Conservation (phyloP, 306 rosid genomes). For the Trifolium repens region DNA sequence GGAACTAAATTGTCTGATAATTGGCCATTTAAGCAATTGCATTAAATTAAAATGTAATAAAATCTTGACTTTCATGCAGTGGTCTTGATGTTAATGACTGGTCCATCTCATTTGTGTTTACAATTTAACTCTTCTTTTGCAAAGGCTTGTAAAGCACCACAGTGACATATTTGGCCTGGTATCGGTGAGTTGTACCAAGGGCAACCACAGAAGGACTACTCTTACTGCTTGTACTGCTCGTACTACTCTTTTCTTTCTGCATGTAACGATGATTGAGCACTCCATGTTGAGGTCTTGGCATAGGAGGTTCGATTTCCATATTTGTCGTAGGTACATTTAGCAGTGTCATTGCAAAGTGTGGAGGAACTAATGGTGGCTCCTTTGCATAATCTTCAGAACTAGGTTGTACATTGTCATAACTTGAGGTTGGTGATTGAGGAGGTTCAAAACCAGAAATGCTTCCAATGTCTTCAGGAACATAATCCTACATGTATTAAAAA, state of each 20-base stretch:
- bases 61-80: conserved; percentile 51
- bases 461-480: conserved; percentile 89
- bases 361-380: conserved; percentile 95
- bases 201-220: conserved; percentile 87
- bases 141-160: conserved; percentile 95
- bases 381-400: conserved; percentile 84
- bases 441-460: conserved; percentile 92
- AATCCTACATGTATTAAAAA: conserved; percentile 61
- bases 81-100: conserved; percentile 43
- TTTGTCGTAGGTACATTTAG: conserved; percentile 73
- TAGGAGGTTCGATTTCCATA: conserved; percentile 72
- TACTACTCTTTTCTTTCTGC: conserved; percentile 57
- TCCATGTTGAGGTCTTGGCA: conserved; percentile 88
- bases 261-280: conserved; percentile 92
- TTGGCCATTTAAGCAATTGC: conserved; percentile 59
- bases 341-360: conserved; percentile 81
- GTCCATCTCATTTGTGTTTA: conserved; percentile 42
- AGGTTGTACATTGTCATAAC: conserved; percentile 70
- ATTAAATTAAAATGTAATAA: conserved; percentile 50
- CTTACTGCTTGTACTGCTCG: conserved; percentile 38
- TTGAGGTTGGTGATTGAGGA: conserved; percentile 87
- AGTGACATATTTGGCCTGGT: conserved; percentile 82
- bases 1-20: conserved; percentile 47
- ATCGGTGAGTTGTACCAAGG: conserved; percentile 83
- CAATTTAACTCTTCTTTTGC: conserved; percentile 58